phyloP scores from a whole-genome alignment of 371 early-diverging fungal genomes.

The Mucor piriformis region DNA sequence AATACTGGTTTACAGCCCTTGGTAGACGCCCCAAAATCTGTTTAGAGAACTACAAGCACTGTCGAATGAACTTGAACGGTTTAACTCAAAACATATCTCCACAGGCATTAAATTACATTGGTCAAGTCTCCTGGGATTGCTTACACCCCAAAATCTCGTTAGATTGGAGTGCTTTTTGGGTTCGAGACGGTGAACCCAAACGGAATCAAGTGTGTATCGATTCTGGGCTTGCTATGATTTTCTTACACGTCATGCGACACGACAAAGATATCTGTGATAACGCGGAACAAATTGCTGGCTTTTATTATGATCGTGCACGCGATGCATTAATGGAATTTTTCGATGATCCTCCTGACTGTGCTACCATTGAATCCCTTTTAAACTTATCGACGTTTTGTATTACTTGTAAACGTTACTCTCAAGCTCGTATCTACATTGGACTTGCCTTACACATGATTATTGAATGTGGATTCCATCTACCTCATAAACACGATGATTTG shows the following conservation, averaged over 20 bases:
- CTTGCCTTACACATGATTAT: constrained; percentile 33
- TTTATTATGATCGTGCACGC: constrained; percentile 38
- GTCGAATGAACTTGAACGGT: constrained; percentile 23
- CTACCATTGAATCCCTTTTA: constrained; percentile 33
- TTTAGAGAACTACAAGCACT: constrained; percentile 29
- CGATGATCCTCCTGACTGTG: constrained; percentile 33
- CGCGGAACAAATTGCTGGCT: constrained; percentile 31
- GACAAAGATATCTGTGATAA: constrained; percentile 33
- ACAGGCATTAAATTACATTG: constrained; percentile 26
- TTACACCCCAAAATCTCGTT: constrained; percentile 37
- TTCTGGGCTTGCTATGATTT: constrained; percentile 36
- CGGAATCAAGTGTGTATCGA: constrained; percentile 38
- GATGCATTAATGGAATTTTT: constrained; percentile 36
- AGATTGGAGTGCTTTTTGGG: constrained; percentile 39
- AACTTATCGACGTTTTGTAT: constrained; percentile 37
- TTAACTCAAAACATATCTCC: constrained; percentile 34
- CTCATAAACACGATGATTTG: constrained; percentile 6
- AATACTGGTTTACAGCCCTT: constrained; percentile 28
- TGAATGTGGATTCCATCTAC: constrained; percentile 22
- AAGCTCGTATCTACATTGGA: constrained; percentile 35
- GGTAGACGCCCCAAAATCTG: constrained; percentile 20
- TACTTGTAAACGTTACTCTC: constrained; percentile 32
- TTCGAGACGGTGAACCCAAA: constrained; percentile 30
- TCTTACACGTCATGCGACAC: constrained; percentile 39
- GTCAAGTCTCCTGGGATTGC: constrained; percentile 41